Percentiles rank a stretch among this genome's conserved stretches.
Evolutionary conservation across 2,329 filamentous ascomycete genomes (phyloP).

Genomic region (Pseudovirgaria hyperparasitica): DNA sequence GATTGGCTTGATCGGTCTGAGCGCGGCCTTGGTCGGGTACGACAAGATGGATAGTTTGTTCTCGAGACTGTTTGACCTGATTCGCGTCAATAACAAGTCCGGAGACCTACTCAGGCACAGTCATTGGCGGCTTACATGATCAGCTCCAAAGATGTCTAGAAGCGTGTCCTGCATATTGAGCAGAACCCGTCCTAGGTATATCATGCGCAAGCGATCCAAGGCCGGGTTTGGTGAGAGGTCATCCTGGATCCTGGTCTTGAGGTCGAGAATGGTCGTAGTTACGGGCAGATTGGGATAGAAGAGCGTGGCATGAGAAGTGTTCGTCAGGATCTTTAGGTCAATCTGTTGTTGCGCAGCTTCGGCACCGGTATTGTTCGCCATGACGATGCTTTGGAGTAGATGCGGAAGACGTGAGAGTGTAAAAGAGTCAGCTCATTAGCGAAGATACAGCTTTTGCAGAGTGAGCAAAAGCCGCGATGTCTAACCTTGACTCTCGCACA

Average conservation of each 20-base stretch:
- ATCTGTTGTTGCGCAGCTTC: conserved; percentile 7
- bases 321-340: conserved; percentile 27
- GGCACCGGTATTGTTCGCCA: too few species aligned
- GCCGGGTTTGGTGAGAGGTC: conserved; percentile 29
- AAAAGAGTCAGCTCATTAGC: too few species aligned
- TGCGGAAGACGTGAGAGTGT: too few species aligned
- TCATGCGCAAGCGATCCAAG: conserved; percentile 39
- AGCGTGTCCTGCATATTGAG: conserved; percentile 36
- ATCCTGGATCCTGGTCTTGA: conserved; percentile 40
- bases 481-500: too few species aligned
- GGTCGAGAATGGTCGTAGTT: conserved; percentile 33
- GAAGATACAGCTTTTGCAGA: too few species aligned
- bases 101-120: not conserved
- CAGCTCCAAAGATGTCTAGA: conserved; percentile 35
- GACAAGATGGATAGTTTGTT: conserved; percentile 26
- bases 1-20: too few species aligned
- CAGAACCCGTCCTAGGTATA: conserved; percentile 44
- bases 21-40: too few species aligned
- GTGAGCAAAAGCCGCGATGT: too few species aligned
- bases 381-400: too few species aligned
- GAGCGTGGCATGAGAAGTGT: conserved; percentile 22
- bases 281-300: conserved; percentile 18
- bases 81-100: not conserved
- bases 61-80: conserved; percentile 21
- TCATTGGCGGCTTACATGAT: conserved; percentile 28